Evolutionary conservation across 768 basidiomycete genomes (phyloP), one percentile per base, ranked within the genome.

Genomic region (Tubosaeta sp.): DNA sequence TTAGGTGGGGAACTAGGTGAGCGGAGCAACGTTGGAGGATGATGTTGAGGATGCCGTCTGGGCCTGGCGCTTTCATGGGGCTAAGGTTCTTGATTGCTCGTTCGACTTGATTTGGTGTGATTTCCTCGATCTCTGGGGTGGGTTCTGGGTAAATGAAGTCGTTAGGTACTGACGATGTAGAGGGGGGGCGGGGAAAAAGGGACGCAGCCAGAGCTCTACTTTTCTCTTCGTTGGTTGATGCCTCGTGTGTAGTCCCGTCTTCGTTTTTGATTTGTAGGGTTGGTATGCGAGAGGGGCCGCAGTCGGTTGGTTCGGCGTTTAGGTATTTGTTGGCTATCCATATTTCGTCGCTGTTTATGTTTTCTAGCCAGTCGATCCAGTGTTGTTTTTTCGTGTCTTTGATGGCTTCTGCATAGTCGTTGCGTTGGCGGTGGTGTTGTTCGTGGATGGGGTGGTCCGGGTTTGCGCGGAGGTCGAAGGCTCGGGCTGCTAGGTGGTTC

Each of bases 41-140:
- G 0, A 57, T 45, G 41, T 71, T 71, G 3, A 36, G 18, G 4
- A 69, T 70, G 6, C 58, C 61, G 25, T 70, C 67, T 10, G 63
- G 63, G 1, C 65, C 62, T 19, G 51, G 56, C 13, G 41, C 24
- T 27, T 42, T 42, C 4, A 16, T 16, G 8, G 46, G 36, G 13
- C 36, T 47, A 2, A 47, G 46, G 13, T 47, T 38, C 1, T 12
- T 10, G 22, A 47, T 47, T 5, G 8, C 6, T 1, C 16, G 6
- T 6, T 12, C 6, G 14, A 38, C 7, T 19, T 46, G 24, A 10
- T n/a, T 14, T 10, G 35, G 13, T 1, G 13, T 38, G 16, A 38
- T 27, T 27, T 14, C n/a, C n/a, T n/a, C 21, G 0, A 19, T 1
- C 16, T 18, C 10, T 1, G 14, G n/a, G 6, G 39, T 9, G 0